Conservation (phyloP, 2,329 filamentous ascomycete genomes). For the Colletotrichum australisinense region DNA sequence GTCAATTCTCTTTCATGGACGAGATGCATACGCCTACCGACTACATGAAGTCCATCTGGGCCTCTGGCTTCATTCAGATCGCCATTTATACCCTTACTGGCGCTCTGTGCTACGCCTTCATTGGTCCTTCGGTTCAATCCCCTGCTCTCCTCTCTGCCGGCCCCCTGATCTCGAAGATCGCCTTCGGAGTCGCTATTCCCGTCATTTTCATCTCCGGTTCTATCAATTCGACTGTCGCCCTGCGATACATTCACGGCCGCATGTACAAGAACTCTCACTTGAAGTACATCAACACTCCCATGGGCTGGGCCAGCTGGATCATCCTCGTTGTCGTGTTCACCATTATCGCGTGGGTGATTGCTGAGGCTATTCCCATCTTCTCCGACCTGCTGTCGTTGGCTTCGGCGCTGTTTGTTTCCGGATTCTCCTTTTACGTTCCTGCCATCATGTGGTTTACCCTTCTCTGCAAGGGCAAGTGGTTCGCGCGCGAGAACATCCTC, state of each 20-base stretch:
- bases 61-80: slow-evolving; percentile 72
- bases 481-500: slow-evolving; percentile 40
- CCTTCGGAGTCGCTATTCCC: slow-evolving; percentile 76
- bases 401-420: slow-evolving; percentile 62
- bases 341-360: slow-evolving; percentile 75
- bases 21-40: slow-evolving; percentile 62
- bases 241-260: slow-evolving; percentile 58
- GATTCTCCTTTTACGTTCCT: slow-evolving; percentile 46
- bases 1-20: slow-evolving; percentile 64
- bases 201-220: slow-evolving; percentile 82
- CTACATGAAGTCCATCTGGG: slow-evolving; percentile 65
- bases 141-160: slow-evolving; percentile 77
- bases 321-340: slow-evolving; percentile 68
- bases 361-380: slow-evolving; percentile 80
- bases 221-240: slow-evolving; percentile 67
- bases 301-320: slow-evolving; percentile 68
- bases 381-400: slow-evolving; percentile 70
- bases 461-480: slow-evolving; percentile 38
- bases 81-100: slow-evolving; percentile 75
- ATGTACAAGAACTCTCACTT: slow-evolving; percentile 54
- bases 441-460: slow-evolving; percentile 34
- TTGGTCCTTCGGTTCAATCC: slow-evolving; percentile 70
- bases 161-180: slow-evolving; percentile 69
- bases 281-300: slow-evolving; percentile 59
- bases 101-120: slow-evolving; percentile 76